These are phyloP conservation scores for Thermoascus crustaceus DNA, from an alignment of 2,329 filamentous ascomycete genomes.

Conservation along the genomic window DNA sequence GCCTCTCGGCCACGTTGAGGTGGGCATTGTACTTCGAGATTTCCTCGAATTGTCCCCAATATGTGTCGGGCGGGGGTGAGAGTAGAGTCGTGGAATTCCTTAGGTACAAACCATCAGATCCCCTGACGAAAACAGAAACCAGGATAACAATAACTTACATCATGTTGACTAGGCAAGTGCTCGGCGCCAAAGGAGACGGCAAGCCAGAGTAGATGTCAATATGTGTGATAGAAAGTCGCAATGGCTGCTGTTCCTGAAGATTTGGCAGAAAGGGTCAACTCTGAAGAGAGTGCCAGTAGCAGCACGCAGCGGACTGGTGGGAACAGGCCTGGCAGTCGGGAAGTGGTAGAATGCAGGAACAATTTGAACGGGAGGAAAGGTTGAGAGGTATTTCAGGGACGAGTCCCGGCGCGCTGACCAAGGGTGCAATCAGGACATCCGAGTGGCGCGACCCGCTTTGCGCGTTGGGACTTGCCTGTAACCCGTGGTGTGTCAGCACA, in stretches of 20 bases:
- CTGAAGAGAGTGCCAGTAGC: too few species aligned
- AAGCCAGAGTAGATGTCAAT: too few species aligned
- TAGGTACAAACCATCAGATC: too few species aligned
- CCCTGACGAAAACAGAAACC: conserved; percentile 2
- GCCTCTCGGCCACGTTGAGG: conserved; percentile 75
- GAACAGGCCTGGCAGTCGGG: not conserved
- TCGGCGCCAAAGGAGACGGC: too few species aligned
- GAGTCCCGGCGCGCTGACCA: not conserved
- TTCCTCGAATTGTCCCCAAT: conserved; percentile 59
- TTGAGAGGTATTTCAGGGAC: conserved; percentile 1
- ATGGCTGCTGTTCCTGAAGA: too few species aligned
- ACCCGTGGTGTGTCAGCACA: too few species aligned
- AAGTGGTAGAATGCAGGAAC: not conserved
- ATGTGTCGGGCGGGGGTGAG: conserved; percentile 44
- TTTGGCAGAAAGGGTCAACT: too few species aligned
- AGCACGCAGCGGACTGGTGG: conserved; percentile 1
- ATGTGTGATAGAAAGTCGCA: too few species aligned
- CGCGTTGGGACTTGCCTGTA: too few species aligned
- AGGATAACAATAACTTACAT: not conserved
- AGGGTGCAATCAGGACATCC: not conserved
- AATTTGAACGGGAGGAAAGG: not conserved
- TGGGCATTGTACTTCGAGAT: conserved; percentile 69
- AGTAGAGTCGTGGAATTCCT: conserved; percentile 43
- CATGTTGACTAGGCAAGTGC: too few species aligned
- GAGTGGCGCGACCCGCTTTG: conserved; percentile 1